Conservation (phyloP, 2,329 filamentous ascomycete species). For the Monilinia vaccinii-corymbosi region DNA sequence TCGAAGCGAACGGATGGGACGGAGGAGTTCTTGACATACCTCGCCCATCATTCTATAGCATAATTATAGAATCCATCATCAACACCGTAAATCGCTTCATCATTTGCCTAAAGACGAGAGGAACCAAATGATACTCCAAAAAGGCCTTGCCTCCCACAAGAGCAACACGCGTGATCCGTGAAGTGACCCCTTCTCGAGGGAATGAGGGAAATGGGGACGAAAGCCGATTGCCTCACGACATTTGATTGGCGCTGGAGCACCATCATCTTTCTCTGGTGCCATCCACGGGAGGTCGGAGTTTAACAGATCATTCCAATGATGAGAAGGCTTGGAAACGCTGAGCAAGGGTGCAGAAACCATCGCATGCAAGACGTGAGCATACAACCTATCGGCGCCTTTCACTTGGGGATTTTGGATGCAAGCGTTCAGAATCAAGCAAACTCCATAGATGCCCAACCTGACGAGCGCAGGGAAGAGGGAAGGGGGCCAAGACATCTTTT, state of each 20-base stretch:
- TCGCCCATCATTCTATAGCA: too few relatives aligned
- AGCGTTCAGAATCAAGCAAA: conserved; percentile 7
- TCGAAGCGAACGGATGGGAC: too few relatives aligned
- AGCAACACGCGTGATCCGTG: conserved; percentile 15
- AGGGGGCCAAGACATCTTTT: neutral
- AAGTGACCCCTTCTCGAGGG: conserved; percentile 8
- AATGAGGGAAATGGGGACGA: too few relatives aligned
- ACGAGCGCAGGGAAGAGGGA: conserved; percentile 5
- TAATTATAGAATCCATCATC: neutral
- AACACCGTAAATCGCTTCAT: too few relatives aligned
- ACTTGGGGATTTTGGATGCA: conserved; percentile 8
- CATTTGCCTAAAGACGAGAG: neutral
- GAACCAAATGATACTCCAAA: neutral
- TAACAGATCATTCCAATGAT: conserved; percentile 10
- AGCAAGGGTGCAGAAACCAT: conserved; percentile 18
- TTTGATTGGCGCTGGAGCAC: conserved; percentile 21
- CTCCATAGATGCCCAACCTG: conserved; percentile 21
- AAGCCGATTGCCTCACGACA: conserved; percentile 22
- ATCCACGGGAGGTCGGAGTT: conserved; percentile 15
- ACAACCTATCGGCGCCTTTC: conserved; percentile 20
- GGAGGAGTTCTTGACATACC: too few relatives aligned
- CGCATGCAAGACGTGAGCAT: conserved; percentile 18
- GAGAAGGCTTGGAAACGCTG: conserved; percentile 12
- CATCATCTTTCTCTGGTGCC: conserved; percentile 11
- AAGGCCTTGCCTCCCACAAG: neutral